Evolutionary conservation across 176 grass and related monocot species (phyloP).

Genomic region (Calamus simplicifolius): DNA sequence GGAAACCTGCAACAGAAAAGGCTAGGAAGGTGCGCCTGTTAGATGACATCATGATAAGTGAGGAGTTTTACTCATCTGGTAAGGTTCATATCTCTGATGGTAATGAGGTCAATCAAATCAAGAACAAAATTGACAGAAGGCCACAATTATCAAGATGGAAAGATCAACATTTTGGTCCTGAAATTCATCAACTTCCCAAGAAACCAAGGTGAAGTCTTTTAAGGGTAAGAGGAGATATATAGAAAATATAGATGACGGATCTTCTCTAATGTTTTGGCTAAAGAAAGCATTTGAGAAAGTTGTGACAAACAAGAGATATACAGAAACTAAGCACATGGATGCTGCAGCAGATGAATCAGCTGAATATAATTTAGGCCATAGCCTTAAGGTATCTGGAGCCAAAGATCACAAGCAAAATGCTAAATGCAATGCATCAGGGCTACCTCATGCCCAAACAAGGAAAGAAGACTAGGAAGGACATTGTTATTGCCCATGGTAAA

Average conservation of each 20-base stretch:
- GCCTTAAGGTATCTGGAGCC: not conserved
- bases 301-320: constrained; percentile 24
- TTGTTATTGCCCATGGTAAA: too few relatives aligned
- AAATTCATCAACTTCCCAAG: constrained; percentile 17
- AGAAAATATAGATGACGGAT: constrained; percentile 38
- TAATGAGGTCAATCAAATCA: constrained; percentile 15
- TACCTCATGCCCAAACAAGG: constrained; percentile 5
- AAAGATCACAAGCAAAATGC: constrained; percentile 7
- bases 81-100: constrained; percentile 18
- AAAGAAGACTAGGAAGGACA: constrained; percentile 19
- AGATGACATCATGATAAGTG: constrained; percentile 44
- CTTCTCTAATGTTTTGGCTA: constrained; percentile 57
- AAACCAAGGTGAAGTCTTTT: constrained; percentile 8
- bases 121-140: constrained; percentile 23
- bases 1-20: constrained; percentile 36
- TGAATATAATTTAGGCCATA: constrained; percentile 5
- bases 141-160: constrained; percentile 14
- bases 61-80: constrained; percentile 7
- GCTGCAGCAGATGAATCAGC: constrained; percentile 18
- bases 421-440: not conserved
- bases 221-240: constrained; percentile 32
- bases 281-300: constrained; percentile 47
- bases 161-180: constrained; percentile 7
- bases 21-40: constrained; percentile 40
- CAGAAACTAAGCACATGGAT: constrained; percentile 26